Evolutionary conservation across 2,329 filamentous ascomycete species (phyloP).

Genomic region (Aspergillus chevalieri): DNA sequence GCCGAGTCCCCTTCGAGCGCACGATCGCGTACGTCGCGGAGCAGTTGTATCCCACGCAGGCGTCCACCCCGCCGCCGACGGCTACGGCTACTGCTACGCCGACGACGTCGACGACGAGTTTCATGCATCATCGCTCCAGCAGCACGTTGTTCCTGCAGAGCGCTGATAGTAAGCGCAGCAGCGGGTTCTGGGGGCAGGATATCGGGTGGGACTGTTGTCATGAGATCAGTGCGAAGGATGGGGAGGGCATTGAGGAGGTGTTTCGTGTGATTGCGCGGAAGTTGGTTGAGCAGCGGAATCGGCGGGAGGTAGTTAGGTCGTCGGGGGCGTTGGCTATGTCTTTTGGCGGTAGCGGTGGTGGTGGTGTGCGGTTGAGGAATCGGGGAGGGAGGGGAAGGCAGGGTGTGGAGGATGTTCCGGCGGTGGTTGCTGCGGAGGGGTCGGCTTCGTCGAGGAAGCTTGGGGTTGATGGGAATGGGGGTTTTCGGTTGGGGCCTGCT

Average conservation of each 20-base stretch:
- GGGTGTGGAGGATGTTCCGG: neutral
- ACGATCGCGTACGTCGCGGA: slow-evolving; percentile 95
- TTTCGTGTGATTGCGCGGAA: slow-evolving; percentile 87
- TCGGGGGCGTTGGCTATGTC: slow-evolving; percentile 34
- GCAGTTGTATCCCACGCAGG: slow-evolving; percentile 68
- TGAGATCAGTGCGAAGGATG: slow-evolving; percentile 89
- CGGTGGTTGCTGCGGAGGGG: neutral
- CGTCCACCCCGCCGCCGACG: slow-evolving; percentile 62
- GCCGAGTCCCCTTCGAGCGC: slow-evolving; percentile 86
- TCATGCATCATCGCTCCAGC: slow-evolving; percentile 12
- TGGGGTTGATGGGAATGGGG: slow-evolving; percentile 45
- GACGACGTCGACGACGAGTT: slow-evolving; percentile 6
- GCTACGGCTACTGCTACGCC: slow-evolving; percentile 40
- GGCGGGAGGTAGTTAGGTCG: slow-evolving; percentile 44
- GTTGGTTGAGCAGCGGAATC: slow-evolving; percentile 63
- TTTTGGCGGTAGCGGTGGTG: too few species aligned
- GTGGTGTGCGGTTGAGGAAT: slow-evolving; percentile 7
- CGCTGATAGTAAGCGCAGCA: slow-evolving; percentile 42
- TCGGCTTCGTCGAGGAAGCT: slow-evolving; percentile 45
- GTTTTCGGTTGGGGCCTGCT: slow-evolving; percentile 50
- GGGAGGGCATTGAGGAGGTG: slow-evolving; percentile 93
- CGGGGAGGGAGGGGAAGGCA: slow-evolving; percentile 34
- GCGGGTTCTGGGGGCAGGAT: slow-evolving; percentile 72
- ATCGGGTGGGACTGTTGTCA: slow-evolving; percentile 96
- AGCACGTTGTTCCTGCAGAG: slow-evolving; percentile 21